Base-by-base conservation (phyloP, 2,329 filamentous ascomycete species). In the Neonectria punicea region DNA sequence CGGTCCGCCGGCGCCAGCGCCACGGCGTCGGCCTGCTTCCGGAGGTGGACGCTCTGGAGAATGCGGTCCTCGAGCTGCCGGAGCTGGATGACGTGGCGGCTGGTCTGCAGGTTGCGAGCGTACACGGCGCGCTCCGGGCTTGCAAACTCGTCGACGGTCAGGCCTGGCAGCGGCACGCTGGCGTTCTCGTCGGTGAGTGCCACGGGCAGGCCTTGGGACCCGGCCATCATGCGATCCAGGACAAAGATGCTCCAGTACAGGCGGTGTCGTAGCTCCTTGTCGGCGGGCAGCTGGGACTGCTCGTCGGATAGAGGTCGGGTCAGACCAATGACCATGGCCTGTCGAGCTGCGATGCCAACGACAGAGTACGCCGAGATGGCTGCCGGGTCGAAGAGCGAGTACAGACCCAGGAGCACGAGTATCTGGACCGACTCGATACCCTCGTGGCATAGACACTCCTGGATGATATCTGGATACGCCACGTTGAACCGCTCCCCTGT, bases 201-300 rank as follows among this genome's bases (percentile, higher is more conserved):
- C 2, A 77, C 75, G 0, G 81, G 79, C 10, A 83, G 70, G 3
- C 82, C 82, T 4, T 79, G 75, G 0, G 80, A 82, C 2, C 78
- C 73, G 14, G 80, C 77, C 69, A 82, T 80, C 81, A 84, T 84
- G 18, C 82, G 77, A 61, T 83, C 82, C 2, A 83, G 71, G 1
- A 82, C 80, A 63, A 79, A 83, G 7, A 83, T 80, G 46, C 81
- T 83, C 82, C 82, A 84, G 61, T 78, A 81, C 1, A 84, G 72
- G 1, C 82, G 79, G 53, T 80, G 80, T 1, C 78, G 77, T 22
- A 78, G 68, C 66, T 76, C 79, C 16, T 69, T 73, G 25, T 77
- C 77, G 50, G 65, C 75, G 1, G 70, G 72, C 8, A 66, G 71
- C 13, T 63, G 66, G 2, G 69, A 59, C 14, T 75, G 69, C 18